phyloP scores from a whole-genome alignment of 1,284 basidiomycete genomes.

The Leccinum solheimii region DNA sequence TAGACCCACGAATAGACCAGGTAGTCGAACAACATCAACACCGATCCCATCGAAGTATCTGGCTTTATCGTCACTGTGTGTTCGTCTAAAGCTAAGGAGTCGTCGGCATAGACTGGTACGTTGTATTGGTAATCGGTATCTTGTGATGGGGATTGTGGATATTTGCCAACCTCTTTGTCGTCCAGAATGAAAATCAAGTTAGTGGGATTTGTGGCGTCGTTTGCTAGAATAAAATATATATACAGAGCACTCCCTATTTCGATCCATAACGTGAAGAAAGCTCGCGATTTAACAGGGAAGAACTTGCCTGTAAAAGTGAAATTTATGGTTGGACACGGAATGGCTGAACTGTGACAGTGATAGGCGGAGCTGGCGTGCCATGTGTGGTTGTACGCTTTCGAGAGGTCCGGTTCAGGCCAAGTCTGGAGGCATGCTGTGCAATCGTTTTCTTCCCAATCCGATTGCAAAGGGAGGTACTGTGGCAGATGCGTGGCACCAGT shows the following conservation, averaged over 20 bases:
- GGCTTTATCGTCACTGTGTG: constrained; percentile 15
- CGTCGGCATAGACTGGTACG: constrained; percentile 13
- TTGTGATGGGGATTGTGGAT: background rate
- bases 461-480: background rate
- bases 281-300: background rate
- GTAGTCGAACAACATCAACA: constrained; percentile 19
- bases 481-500: background rate
- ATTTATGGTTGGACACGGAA: background rate
- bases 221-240: constrained; percentile 23
- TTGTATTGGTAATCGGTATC: constrained; percentile 6
- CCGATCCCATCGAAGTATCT: background rate
- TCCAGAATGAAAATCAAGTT: constrained; percentile 15
- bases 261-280: background rate
- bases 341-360: background rate
- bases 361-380: background rate
- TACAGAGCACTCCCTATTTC: constrained; percentile 18
- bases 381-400: background rate
- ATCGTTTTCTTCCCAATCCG: background rate
- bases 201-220: background rate
- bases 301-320: constrained; percentile 18
- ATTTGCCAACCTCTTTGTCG: background rate
- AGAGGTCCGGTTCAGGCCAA: background rate
- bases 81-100: constrained; percentile 4
- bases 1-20: constrained; percentile 13
- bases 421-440: background rate